Base-by-base conservation (phyloP, 768 basidiomycete genomes). In the Lactifluus volemus region DNA sequence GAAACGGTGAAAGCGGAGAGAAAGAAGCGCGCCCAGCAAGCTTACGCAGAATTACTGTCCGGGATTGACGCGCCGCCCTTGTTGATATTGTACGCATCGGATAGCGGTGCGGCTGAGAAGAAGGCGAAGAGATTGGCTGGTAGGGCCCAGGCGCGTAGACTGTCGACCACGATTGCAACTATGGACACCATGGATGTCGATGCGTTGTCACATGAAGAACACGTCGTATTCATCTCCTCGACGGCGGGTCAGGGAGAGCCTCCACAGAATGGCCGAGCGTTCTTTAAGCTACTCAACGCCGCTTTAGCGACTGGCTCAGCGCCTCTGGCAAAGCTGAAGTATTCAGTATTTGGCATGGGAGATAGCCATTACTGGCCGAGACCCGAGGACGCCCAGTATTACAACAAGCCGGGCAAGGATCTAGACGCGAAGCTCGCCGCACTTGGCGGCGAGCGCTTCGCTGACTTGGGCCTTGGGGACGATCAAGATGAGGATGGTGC, bases 341-440 rank as follows among this genome's bases (percentile, higher is more conserved):
- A 83, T 73, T 74, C 86, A 55, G 93, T 98, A 49, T 97, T 98
- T 67, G 96, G 79, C 53, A 88, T 99, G 84, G 97, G 97, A 62
- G 97, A 99, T 73, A 95, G 89, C 72, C 95, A 97, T 75, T 99
- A 99, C 76, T 99, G 97, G 97, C 97, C 97, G 8, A 83, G 97
- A 44, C 81, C 89, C 17, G 94, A 98, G 73, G 97, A 98, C 69
- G 88, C 86, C 15, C 89, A 92, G 68, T 98, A 96, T 74, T 99
- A 98, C 80, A 99, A 98, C 81, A 98, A 92, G 73, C 86, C 96
- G 0, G 82, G 86, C 17, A 95, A 93, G 74, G 96, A 98, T 63
- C 84, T 98, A 54, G 86, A 94, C 73, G 75, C 79, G 21, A 85
- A 86, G 14, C 77, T 98, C 17, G 84, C 86, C 70, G 81, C 81